Conservation (phyloP, 2,329 filamentous ascomycete species). For the Pseudogymnoascus sp. region DNA sequence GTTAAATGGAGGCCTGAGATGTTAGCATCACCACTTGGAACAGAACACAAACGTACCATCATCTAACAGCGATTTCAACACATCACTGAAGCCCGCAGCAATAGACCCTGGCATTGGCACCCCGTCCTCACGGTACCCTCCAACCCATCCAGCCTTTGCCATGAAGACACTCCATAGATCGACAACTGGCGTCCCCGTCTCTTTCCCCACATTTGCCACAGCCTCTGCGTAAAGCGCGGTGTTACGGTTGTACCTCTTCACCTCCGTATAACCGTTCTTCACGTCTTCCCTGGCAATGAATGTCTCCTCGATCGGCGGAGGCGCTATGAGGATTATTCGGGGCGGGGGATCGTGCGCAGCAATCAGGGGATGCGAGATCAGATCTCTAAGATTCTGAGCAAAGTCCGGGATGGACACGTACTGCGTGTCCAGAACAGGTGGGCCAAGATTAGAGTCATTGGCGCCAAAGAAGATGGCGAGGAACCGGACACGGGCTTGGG, state of each 20-base stretch:
- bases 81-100: conserved; percentile 14
- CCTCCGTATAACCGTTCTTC: conserved; percentile 32
- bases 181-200: conserved; percentile 47
- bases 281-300: conserved; percentile 34
- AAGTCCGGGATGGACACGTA: conserved; percentile 67
- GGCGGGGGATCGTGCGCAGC: conserved; percentile 55
- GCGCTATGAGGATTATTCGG: conserved; percentile 63
- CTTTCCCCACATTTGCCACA: conserved; percentile 46
- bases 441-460: conserved; percentile 68
- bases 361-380: conserved; percentile 64
- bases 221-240: conserved; percentile 51
- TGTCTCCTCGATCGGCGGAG: conserved; percentile 77
- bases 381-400: conserved; percentile 58
- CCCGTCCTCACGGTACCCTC: conserved; percentile 8
- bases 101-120: conserved; percentile 13
- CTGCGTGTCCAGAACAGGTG: conserved; percentile 53
- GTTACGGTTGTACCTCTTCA: conserved; percentile 23
- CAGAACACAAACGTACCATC: conserved; percentile 14
- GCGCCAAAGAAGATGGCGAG: conserved; percentile 66
- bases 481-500: conserved; percentile 17
- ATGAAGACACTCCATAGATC: conserved; percentile 76
- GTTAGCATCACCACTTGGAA: not conserved
- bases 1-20: conserved; percentile 24
- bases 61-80: conserved; percentile 14
- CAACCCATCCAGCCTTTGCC: conserved; percentile 42